These are phyloP conservation scores for Buxus sempervirens DNA, from an alignment of 164 flowering plant species.

Conservation along the genomic window DNA sequence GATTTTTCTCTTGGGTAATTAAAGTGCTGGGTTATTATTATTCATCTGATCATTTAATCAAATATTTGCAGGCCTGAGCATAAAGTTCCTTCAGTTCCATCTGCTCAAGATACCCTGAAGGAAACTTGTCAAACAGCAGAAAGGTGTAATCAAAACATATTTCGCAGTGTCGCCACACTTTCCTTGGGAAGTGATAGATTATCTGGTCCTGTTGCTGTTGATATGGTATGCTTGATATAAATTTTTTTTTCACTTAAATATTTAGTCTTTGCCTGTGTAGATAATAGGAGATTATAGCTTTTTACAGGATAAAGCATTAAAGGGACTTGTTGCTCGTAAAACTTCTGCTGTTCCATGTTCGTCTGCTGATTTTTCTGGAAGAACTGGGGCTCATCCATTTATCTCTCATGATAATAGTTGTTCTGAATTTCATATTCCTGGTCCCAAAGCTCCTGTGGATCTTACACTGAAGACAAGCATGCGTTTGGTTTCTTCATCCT, in stretches of 20 bases:
- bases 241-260: neutral
- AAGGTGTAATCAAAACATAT: slow-evolving; percentile 45
- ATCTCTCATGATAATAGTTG: slow-evolving; percentile 25
- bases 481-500: slow-evolving; percentile 64
- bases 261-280: neutral
- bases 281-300: neutral
- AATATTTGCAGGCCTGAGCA: slow-evolving; percentile 26
- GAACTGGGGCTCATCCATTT: slow-evolving; percentile 24
- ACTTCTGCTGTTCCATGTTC: slow-evolving; percentile 23
- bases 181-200: slow-evolving; percentile 44
- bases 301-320: slow-evolving; percentile 62
- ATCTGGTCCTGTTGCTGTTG: slow-evolving; percentile 34
- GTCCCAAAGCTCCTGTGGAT: slow-evolving; percentile 69
- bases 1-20: neutral
- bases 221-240: slow-evolving; percentile 52
- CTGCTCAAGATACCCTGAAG: slow-evolving; percentile 25
- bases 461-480: slow-evolving; percentile 72
- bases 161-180: slow-evolving; percentile 68
- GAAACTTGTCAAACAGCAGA: slow-evolving; percentile 34
- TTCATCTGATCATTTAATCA: slow-evolving; percentile 8
- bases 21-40: neutral
- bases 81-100: slow-evolving; percentile 21
- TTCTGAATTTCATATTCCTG: slow-evolving; percentile 47
- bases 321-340: slow-evolving; percentile 59
- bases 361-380: slow-evolving; percentile 33